Evolutionary conservation across 768 basidiomycete species (phyloP), one percentile per base, ranked within the genome.

Genomic region (Trametes cingulata): DNA sequence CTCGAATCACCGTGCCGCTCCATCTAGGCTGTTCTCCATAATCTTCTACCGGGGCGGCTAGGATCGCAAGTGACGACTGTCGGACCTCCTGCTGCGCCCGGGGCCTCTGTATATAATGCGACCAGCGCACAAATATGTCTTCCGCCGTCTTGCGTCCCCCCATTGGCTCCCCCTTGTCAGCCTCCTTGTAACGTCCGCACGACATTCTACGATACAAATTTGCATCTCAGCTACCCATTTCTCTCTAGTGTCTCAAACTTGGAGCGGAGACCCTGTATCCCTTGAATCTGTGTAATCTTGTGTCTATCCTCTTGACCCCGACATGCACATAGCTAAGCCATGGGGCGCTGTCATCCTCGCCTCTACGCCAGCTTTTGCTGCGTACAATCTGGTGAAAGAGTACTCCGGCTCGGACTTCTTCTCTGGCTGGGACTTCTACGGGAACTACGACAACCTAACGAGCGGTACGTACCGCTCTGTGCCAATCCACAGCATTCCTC

Each of bases 401-500:
- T 81, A 77, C 65, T 66, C 72, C 15, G 79, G 79, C 6, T 40
- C 55, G 1, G 67, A 68, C 17, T 81, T 81, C 67, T 81, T 81
- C 66, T 69, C 77, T 51, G 67, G 68, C n/a, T 81, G 78, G 78
- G 68, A 70, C 24, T 79, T 77, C 67, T 79, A 74, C 51, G 77
- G 75, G 3, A 70, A 61, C 52, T 77, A 56, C 62, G 76, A 76
- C 58, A 74, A 75, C 59, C 61, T 73, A 27, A 74, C 73, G 22
- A 71, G 68, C 36, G 73, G 74, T 76, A 41, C 51, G 71, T 49
- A 15, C n/a, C 29, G 33, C n/a, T n/a, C n/a, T n/a, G n/a, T n/a
- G n/a, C n/a, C n/a, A n/a, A n/a, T n/a, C n/a, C n/a, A n/a, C n/a
- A n/a, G n/a, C n/a, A n/a, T n/a, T n/a, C n/a, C n/a, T n/a, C n/a